Evolutionary conservation across 1,284 basidiomycete species (phyloP).

Genomic region (Ceratobasidium sp.): DNA sequence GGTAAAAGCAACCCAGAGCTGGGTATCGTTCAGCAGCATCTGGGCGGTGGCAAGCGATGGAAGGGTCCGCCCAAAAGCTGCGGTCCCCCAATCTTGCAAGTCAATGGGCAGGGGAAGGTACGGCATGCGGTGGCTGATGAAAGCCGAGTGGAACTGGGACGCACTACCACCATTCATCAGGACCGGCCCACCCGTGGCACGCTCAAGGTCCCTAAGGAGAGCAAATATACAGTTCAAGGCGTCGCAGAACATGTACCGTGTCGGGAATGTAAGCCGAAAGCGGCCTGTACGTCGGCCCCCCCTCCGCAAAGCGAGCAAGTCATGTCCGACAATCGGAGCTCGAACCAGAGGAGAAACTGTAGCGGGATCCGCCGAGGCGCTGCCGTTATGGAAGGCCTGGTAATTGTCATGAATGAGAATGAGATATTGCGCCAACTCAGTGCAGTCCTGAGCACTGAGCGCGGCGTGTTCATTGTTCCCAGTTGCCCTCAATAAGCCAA

Average conservation of each 20-base stretch:
- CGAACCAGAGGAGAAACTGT: not conserved
- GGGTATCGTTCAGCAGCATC: not conserved
- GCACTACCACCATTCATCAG: not conserved
- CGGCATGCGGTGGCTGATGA: not conserved
- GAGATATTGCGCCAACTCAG: not conserved
- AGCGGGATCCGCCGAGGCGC: not conserved
- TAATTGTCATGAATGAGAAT: not conserved
- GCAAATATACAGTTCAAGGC: not conserved
- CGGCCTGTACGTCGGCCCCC: too few relatives aligned
- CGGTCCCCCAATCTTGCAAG: not conserved
- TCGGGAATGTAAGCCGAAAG: too few relatives aligned
- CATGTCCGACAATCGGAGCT: not conserved
- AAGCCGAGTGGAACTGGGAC: not conserved
- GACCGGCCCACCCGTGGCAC: not conserved
- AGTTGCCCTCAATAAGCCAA: too few relatives aligned
- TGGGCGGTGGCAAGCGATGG: too few relatives aligned
- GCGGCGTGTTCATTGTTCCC: not conserved
- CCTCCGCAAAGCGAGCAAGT: not conserved
- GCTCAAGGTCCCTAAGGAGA: not conserved
- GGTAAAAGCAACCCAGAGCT: constrained; percentile 8
- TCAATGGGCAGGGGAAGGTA: not conserved
- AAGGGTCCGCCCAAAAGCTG: not conserved
- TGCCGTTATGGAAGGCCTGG: not conserved
- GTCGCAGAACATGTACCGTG: not conserved
- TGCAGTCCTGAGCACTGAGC: not conserved